These are phyloP conservation scores for Fusarium ramigenum DNA, from an alignment of 2,329 filamentous ascomycete species.

Conservation along the genomic window DNA sequence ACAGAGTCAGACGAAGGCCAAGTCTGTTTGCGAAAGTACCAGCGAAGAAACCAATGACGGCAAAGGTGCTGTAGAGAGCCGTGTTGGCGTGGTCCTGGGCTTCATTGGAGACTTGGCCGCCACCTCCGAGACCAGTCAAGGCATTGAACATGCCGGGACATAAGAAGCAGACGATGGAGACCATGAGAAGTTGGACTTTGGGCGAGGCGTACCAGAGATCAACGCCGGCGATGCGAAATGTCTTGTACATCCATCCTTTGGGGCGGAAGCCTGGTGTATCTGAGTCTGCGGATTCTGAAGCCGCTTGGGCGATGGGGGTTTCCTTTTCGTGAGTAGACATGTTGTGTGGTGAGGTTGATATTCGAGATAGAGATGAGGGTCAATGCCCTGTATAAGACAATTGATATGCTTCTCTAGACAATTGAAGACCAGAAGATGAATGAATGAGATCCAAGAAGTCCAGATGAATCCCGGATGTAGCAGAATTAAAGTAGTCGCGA, in stretches of 20 bases:
- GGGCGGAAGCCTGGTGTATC: conserved; percentile 49
- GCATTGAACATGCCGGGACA: conserved; percentile 81
- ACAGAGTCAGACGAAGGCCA: conserved; percentile 73
- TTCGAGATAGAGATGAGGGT: neutral
- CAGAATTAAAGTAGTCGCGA: conserved; percentile 33
- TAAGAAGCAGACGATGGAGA: conserved; percentile 65
- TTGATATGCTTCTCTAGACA: neutral
- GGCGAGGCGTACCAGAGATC: conserved; percentile 79
- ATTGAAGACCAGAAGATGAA: neutral
- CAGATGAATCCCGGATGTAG: neutral
- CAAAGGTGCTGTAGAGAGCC: conserved; percentile 78
- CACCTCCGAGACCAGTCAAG: conserved; percentile 71
- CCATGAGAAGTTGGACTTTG: conserved; percentile 75
- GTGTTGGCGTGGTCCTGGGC: conserved; percentile 72
- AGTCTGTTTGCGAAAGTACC: conserved; percentile 82
- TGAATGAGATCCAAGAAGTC: neutral
- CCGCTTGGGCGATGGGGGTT: conserved; percentile 23
- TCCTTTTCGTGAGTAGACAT: conserved; percentile 45
- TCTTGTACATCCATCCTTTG: conserved; percentile 74
- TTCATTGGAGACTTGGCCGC: conserved; percentile 60
- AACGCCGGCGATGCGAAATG: conserved; percentile 61
- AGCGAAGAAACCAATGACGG: conserved; percentile 73
- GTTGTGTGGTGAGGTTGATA: neutral
- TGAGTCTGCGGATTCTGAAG: conserved; percentile 23
- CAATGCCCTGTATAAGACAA: conserved; percentile 9